A percentile compares a stretch with the other conserved stretches of the same genome.
phyloP scores from a whole-genome alignment of 208 protist genomes.

The Sergeia podlipaevii region DNA sequence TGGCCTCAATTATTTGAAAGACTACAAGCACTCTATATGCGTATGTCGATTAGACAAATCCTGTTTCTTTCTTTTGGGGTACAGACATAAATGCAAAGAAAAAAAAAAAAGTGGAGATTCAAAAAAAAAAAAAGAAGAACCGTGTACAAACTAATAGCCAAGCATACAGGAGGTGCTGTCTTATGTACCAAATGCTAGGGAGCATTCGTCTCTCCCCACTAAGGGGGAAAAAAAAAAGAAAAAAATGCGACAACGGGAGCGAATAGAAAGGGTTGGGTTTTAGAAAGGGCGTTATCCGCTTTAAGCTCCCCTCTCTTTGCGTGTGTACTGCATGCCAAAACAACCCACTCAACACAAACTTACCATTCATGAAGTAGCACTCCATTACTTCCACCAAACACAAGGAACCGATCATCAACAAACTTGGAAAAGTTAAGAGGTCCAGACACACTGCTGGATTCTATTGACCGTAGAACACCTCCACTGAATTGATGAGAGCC shows the following conservation, averaged over 20 bases:
- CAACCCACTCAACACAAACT: background rate
- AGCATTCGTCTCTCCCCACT: too few relatives aligned
- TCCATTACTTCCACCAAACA: conserved; percentile 30
- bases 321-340: background rate
- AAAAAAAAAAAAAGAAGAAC: conserved; percentile 16
- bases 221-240: conserved; percentile 8
- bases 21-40: too few relatives aligned
- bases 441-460: background rate
- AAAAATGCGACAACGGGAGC: background rate
- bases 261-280: too few relatives aligned
- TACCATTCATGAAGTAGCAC: conserved; percentile 30
- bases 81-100: background rate
- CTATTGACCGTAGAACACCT: conserved; percentile 13
- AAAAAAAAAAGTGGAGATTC: conserved; percentile 6
- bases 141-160: too few relatives aligned
- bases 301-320: too few relatives aligned
- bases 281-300: too few relatives aligned
- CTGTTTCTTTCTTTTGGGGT: too few relatives aligned
- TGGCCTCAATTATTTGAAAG: too few relatives aligned
- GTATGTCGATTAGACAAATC: too few relatives aligned
- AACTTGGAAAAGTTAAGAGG: conserved; percentile 25
- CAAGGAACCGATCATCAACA: conserved; percentile 20
- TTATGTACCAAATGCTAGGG: too few relatives aligned
- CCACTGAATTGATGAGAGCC: conserved; percentile 15
- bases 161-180: too few relatives aligned